Evolutionary conservation across 2,329 filamentous ascomycete species (phyloP).

Genomic region (Cercospora sp.): DNA sequence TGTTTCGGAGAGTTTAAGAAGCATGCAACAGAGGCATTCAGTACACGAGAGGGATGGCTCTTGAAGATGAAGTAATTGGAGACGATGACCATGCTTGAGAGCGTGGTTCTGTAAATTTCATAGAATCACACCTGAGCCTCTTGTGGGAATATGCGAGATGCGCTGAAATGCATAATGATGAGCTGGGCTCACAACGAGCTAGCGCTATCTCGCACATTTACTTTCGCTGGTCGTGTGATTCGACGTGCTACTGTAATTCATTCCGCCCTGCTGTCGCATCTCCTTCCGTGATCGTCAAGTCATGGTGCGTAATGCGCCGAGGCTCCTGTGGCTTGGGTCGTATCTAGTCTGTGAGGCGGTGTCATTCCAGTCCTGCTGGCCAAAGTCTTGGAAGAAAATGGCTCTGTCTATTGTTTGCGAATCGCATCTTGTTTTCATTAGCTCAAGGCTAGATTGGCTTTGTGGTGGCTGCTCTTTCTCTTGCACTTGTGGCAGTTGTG

Average conservation of each 20-base stretch:
- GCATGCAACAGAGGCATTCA: background rate
- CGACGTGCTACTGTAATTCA: background rate
- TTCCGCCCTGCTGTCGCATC: background rate
- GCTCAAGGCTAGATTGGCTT: background rate
- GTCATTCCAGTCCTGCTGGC: background rate
- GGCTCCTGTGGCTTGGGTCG: background rate
- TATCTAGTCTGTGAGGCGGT: background rate
- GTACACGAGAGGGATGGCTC: background rate
- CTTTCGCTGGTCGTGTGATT: background rate
- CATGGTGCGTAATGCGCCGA: background rate
- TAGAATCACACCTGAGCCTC: background rate
- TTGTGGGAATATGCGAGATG: background rate
- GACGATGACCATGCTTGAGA: background rate
- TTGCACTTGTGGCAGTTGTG: background rate
- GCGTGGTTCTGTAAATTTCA: background rate
- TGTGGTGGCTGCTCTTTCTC: background rate
- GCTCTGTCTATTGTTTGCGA: background rate
- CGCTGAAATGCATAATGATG: background rate
- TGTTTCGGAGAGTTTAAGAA: constrained; percentile 1
- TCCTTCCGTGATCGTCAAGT: background rate
- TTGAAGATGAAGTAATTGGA: background rate
- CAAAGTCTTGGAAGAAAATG: background rate
- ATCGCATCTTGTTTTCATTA: background rate
- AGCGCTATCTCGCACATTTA: background rate
- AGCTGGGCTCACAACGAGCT: background rate